These are phyloP conservation scores for Pseudonitzschia pungens DNA, from an alignment of 108 stramenopile genomes.

Conservation along the genomic window DNA sequence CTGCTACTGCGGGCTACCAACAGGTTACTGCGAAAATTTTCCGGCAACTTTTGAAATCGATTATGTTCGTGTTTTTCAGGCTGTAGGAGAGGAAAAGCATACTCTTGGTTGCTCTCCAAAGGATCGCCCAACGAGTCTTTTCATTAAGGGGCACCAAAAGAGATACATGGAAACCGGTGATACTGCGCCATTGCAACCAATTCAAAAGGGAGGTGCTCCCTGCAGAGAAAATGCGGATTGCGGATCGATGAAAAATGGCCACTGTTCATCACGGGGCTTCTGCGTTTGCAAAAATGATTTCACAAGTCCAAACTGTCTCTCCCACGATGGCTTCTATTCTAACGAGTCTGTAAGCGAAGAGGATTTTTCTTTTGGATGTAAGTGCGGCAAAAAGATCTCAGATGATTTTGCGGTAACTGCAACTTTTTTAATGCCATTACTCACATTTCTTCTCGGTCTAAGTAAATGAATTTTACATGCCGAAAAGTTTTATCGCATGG, in stretches of 20 bases:
- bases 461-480: conserved; percentile 26
- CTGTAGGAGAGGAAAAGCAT: conserved; percentile 70
- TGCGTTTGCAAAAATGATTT: conserved; percentile 60
- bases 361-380: conserved; percentile 29
- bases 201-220: conserved; percentile 60
- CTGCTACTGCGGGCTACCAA: conserved; percentile 82
- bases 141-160: conserved; percentile 81
- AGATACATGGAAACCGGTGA: conserved; percentile 79
- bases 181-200: conserved; percentile 53
- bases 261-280: conserved; percentile 38
- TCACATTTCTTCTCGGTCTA: neutral
- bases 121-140: conserved; percentile 72
- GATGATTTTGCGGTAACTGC: neutral
- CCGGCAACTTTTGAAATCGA: conserved; percentile 88
- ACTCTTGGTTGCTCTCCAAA: conserved; percentile 81
- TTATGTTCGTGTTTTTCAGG: conserved; percentile 88
- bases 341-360: conserved; percentile 22
- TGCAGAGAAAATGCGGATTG: conserved; percentile 56
- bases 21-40: conserved; percentile 86
- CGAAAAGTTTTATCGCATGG: conserved; percentile 25
- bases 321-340: conserved; percentile 70
- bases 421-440: neutral
- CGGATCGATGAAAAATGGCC: conserved; percentile 49
- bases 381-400: conserved; percentile 2
- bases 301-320: conserved; percentile 73